Conservation (phyloP, 176 grass and related monocot species). For the Paspalum vaginatum region DNA sequence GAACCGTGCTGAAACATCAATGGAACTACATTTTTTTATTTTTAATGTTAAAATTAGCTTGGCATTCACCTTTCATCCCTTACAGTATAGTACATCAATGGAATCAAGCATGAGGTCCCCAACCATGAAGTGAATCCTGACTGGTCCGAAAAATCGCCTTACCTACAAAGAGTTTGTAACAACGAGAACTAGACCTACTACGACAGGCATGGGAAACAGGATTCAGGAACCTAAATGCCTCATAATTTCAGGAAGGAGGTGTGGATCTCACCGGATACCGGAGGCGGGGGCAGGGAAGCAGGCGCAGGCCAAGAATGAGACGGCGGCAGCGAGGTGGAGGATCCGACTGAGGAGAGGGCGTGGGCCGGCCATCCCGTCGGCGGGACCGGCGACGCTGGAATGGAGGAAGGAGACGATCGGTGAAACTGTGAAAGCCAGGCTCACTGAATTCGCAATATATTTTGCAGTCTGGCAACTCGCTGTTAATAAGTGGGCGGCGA, state of each 20-base stretch:
- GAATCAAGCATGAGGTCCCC: neutral
- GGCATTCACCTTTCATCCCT: neutral
- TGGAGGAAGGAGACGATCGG: too few relatives aligned
- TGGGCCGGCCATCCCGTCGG: neutral
- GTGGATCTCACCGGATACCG: constrained; percentile 54
- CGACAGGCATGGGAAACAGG: neutral
- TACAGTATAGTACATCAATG: neutral
- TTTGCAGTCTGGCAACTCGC: too few relatives aligned
- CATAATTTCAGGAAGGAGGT: neutral
- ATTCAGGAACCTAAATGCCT: neutral
- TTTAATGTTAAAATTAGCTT: neutral
- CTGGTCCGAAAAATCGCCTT: neutral
- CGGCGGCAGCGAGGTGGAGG: neutral
- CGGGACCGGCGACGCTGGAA: neutral
- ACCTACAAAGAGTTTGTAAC: neutral
- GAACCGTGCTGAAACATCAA: neutral
- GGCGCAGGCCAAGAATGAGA: neutral
- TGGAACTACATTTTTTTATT: neutral
- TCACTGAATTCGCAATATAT: too few relatives aligned
- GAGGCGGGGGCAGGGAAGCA: constrained; percentile 16
- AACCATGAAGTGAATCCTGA: neutral
- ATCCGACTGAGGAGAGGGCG: neutral
- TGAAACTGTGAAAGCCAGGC: too few relatives aligned
- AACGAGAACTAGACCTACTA: neutral
- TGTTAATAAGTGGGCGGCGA: too few relatives aligned